phyloP scores from a whole-genome alignment of 2,329 filamentous ascomycete species.

The Tolypocladium ovalisporum region DNA sequence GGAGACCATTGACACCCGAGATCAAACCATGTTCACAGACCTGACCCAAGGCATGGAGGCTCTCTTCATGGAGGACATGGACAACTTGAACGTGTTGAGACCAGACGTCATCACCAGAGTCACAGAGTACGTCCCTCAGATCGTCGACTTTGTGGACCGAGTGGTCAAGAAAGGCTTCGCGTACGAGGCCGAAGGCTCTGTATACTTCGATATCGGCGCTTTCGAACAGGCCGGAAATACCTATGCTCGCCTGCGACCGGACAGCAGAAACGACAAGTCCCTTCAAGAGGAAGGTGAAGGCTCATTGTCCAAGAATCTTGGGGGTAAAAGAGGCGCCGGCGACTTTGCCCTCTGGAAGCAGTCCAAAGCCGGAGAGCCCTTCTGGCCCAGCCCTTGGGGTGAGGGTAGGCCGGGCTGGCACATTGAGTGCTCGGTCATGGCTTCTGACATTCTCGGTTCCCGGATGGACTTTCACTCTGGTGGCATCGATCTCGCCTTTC shows the following conservation, averaged over 20 bases:
- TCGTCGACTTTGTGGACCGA: slow-evolving; percentile 72
- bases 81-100: slow-evolving; percentile 69
- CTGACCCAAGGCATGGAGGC: slow-evolving; percentile 78
- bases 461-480: slow-evolving; percentile 90
- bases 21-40: slow-evolving; percentile 70
- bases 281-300: slow-evolving; percentile 86
- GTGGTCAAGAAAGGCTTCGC: slow-evolving; percentile 80
- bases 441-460: slow-evolving; percentile 72
- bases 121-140: slow-evolving; percentile 85
- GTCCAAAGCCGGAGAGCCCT: slow-evolving; percentile 83
- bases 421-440: slow-evolving; percentile 96
- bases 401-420: slow-evolving; percentile 88
- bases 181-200: slow-evolving; percentile 72
- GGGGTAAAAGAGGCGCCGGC: slow-evolving; percentile 61
- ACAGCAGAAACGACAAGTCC: slow-evolving; percentile 73
- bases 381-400: slow-evolving; percentile 83
- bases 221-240: slow-evolving; percentile 78
- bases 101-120: slow-evolving; percentile 79
- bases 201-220: slow-evolving; percentile 84
- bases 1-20: slow-evolving; percentile 48
- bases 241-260: slow-evolving; percentile 77
- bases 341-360: slow-evolving; percentile 95
- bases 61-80: slow-evolving; percentile 84
- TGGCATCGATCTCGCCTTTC: slow-evolving; percentile 83
- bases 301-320: slow-evolving; percentile 52